Conservation (phyloP, 2,329 filamentous ascomycete species). For the Xylaria sp. region DNA sequence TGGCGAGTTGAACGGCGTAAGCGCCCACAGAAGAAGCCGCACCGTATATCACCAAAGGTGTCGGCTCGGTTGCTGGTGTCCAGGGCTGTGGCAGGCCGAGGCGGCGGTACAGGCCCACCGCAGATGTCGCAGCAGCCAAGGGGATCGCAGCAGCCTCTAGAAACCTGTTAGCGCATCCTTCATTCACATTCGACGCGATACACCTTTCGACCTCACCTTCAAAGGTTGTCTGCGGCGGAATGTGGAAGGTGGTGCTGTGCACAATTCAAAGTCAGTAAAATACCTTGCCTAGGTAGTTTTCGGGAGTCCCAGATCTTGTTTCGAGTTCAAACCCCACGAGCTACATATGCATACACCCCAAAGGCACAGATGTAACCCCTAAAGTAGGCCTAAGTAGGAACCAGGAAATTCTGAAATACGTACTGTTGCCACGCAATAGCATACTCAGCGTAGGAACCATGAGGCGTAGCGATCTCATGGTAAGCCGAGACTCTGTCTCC, state of each 20-base stretch:
- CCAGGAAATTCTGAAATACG: too few relatives aligned
- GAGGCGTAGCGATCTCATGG: slow-evolving; percentile 52
- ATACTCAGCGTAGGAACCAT: slow-evolving; percentile 65
- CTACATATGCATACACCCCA: too few relatives aligned
- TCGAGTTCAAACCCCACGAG: too few relatives aligned
- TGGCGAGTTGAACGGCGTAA: slow-evolving; percentile 60
- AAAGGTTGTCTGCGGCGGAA: slow-evolving; percentile 52
- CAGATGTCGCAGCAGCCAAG: slow-evolving; percentile 57
- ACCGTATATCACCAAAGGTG: slow-evolving; percentile 54
- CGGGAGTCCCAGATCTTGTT: too few relatives aligned
- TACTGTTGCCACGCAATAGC: slow-evolving; percentile 57
- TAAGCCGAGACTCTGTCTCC: slow-evolving; percentile 54
- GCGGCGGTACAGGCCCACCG: slow-evolving; percentile 50
- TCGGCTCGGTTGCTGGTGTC: slow-evolving; percentile 38
- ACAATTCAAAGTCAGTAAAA: too few relatives aligned
- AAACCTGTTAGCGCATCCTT: slow-evolving; percentile 7
- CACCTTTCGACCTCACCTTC: slow-evolving; percentile 42
- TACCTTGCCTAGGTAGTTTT: too few relatives aligned
- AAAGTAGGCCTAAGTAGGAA: too few relatives aligned
- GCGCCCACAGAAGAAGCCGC: slow-evolving; percentile 59
- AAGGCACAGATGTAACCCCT: too few relatives aligned
- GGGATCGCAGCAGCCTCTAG: slow-evolving; percentile 59
- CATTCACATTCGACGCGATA: not conserved
- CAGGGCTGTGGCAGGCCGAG: slow-evolving; percentile 54
- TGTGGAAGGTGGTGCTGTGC: slow-evolving; percentile 61